Conservation (phyloP, 257 asterid species). For the Scutellaria galericulata region DNA sequence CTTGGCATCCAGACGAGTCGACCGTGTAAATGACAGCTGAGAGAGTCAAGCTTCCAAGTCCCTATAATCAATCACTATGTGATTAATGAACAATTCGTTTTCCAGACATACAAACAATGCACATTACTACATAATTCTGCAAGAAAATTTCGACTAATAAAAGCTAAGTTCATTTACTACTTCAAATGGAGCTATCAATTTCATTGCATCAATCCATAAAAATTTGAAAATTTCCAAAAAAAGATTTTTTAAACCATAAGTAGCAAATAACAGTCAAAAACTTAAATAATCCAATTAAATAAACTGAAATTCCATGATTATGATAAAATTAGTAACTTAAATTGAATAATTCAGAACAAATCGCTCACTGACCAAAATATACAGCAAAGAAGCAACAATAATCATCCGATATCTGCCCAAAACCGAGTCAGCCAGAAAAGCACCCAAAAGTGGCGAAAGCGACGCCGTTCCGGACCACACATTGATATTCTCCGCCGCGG, state of each 20-base stretch:
- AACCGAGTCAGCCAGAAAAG: conserved; percentile 57
- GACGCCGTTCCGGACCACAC: conserved; percentile 57
- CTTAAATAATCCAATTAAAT: not conserved
- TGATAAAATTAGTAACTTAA: not conserved
- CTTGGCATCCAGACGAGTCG: conserved; percentile 43
- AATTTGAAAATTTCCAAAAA: not conserved
- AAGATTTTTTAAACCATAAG: not conserved
- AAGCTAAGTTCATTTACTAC: conserved; percentile 5
- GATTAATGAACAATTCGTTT: conserved; percentile 19
- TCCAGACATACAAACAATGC: conserved; percentile 6
- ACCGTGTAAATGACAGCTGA: conserved; percentile 49
- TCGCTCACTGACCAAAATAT: conserved; percentile 48
- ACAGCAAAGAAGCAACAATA: conserved; percentile 46
- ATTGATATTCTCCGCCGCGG: conserved; percentile 59
- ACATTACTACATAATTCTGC: not conserved
- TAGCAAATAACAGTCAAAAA: not conserved
- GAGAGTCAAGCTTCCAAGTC: conserved; percentile 54
- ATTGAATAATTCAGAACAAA: conserved; percentile 5
- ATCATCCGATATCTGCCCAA: conserved; percentile 61
- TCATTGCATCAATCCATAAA: conserved; percentile 3
- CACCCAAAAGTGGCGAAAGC: conserved; percentile 62
- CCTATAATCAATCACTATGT: conserved; percentile 40
- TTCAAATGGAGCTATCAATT: conserved; percentile 1
- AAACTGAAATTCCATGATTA: conserved; percentile 10
- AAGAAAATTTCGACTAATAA: not conserved